Conservation (phyloP, 2,329 filamentous ascomycete species). For the Sporothrix brasiliensis region DNA sequence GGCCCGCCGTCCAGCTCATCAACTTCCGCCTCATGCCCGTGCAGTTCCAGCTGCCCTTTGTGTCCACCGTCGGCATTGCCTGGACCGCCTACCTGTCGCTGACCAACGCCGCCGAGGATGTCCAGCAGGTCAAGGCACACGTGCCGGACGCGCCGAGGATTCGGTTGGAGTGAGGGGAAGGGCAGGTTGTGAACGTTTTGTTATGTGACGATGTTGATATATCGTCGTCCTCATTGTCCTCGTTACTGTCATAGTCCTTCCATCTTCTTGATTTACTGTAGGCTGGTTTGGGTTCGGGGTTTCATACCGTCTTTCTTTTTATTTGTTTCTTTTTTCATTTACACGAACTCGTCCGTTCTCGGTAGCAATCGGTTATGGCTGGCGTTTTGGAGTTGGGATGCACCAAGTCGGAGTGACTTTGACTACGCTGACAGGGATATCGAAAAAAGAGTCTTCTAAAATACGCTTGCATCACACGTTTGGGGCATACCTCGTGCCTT, state of each 20-base stretch:
- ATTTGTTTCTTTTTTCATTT: background rate
- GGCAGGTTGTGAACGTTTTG: too few species aligned
- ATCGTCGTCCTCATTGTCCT: background rate
- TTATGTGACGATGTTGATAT: background rate
- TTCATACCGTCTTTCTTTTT: background rate
- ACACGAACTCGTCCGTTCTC: background rate
- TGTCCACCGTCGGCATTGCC: slow-evolving; percentile 91
- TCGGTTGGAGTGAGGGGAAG: slow-evolving; percentile 41
- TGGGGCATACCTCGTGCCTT: background rate
- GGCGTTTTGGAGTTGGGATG: slow-evolving; percentile 14
- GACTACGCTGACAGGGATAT: background rate
- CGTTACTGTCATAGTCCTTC: too few species aligned
- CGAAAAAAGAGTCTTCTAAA: background rate
- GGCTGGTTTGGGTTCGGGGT: background rate
- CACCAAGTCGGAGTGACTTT: slow-evolving; percentile 4
- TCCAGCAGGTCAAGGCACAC: slow-evolving; percentile 42
- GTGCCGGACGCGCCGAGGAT: slow-evolving; percentile 44
- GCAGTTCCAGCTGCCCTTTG: slow-evolving; percentile 95
- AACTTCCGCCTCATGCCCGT: slow-evolving; percentile 96
- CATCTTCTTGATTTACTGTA: too few species aligned
- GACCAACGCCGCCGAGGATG: slow-evolving; percentile 81
- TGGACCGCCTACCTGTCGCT: slow-evolving; percentile 97
- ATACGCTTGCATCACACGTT: background rate
- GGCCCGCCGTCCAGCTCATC: slow-evolving; percentile 93
- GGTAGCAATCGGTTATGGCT: slow-evolving; percentile 22